Percentiles rank a stretch among this genome's conserved stretches.
Evolutionary conservation across 2,329 filamentous ascomycete species (phyloP).

Genomic region (Fusarium redolens): DNA sequence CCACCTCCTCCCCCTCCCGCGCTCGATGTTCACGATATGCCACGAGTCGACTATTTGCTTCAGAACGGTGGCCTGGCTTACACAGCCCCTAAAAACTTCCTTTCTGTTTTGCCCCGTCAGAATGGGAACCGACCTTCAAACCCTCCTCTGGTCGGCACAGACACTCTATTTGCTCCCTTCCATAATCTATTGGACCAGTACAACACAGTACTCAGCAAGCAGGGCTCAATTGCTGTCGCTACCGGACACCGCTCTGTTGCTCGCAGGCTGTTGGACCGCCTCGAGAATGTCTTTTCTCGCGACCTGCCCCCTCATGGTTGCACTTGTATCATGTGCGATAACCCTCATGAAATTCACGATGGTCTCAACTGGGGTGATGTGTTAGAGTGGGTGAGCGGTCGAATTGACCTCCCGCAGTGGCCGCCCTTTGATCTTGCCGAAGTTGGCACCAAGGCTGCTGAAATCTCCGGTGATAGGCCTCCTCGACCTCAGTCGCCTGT

Average conservation of each 20-base stretch:
- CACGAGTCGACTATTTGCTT: conserved; percentile 90
- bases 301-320: conserved; percentile 92
- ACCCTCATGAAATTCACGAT: conserved; percentile 68
- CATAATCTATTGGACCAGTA: conserved; percentile 89
- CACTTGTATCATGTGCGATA: conserved; percentile 83
- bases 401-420: conserved; percentile 87
- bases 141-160: conserved; percentile 73
- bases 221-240: conserved; percentile 91
- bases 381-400: conserved; percentile 89
- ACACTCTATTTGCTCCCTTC: conserved; percentile 84
- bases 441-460: conserved; percentile 70
- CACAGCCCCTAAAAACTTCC: conserved; percentile 77
- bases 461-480: conserved; percentile 69
- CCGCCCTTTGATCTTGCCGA: conserved; percentile 83
- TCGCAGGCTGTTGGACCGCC: conserved; percentile 84
- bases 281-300: conserved; percentile 93
- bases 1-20: conserved; percentile 79
- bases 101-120: conserved; percentile 71
- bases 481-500: conserved; percentile 69
- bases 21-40: conserved; percentile 75
- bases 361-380: conserved; percentile 97
- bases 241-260: conserved; percentile 97
- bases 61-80: conserved; percentile 85
- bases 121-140: conserved; percentile 70
- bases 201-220: conserved; percentile 80